Base-by-base conservation (phyloP, 768 basidiomycete species). In the Russula lepida region DNA sequence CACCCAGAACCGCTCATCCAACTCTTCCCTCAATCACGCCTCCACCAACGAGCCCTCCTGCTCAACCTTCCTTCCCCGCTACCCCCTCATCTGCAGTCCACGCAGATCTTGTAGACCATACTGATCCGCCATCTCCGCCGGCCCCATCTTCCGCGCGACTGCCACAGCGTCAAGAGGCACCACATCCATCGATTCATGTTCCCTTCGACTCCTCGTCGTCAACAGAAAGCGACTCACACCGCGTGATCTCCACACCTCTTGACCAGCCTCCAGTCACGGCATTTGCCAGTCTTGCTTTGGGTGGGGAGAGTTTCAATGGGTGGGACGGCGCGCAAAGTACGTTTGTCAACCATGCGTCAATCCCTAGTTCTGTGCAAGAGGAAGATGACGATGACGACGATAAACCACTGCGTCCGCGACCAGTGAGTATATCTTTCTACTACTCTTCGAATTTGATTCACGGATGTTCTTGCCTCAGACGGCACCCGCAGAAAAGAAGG, bases 261-360 rank as follows among this genome's bases (percentile, higher is more conserved):
- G 72, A 72, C 23, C 71, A 70, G 44, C 69, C 65, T 23, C 57
- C 68, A 7, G 39, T 60, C 7, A 46, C 66, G n/a, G 70, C 77
- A 35, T 73, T 77, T 67, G 66, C 78, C 65, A 81, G 78, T 58
- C 74, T 81, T 25, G 74, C 77, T 6, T 67, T 80, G 35, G 79
- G 79, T 30, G 81, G 76, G 6, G 81, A 83, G 68, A 69, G 69
- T 8, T 68, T 73, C 9, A 71, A 74, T 2, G 79, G 76, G 19
- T 88, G 86, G 85, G 81, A 84, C 32, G 66, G 64, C 17, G 55
- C 66, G 17, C 69, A 71, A 58, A 69, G 67, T 46, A 28, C 63
- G 21, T 71, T 69, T 39, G 58, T 63, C 2, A 54, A 57, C 11
- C 56, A 74, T 25, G 76, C 78, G 27, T 75, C 54, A 11, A n/a